phyloP scores from a whole-genome alignment of 352 stramenopile species.

The Phytophthora agathidicida region DNA sequence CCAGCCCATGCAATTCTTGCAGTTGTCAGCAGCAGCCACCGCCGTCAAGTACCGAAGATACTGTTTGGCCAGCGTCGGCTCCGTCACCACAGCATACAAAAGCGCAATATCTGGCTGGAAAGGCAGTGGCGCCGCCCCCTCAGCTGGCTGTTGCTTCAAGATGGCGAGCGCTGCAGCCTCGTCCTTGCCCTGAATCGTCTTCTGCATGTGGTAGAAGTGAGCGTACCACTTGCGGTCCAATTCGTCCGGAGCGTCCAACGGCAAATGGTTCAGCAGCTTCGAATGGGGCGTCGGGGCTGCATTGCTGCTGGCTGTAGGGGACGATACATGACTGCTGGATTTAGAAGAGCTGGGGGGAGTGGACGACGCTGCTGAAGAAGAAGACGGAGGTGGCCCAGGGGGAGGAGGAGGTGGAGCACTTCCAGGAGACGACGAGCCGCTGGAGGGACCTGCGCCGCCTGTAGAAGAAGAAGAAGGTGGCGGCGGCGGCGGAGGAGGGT shows the following conservation, averaged over 20 bases:
- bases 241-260: conserved; percentile 78
- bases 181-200: conserved; percentile 78
- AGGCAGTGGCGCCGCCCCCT: conserved; percentile 39
- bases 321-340: conserved; percentile 7
- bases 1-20: conserved; percentile 78
- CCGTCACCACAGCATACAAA: conserved; percentile 81
- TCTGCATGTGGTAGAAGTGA: conserved; percentile 88
- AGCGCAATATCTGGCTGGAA: conserved; percentile 85
- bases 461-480: conserved; percentile 13
- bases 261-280: conserved; percentile 75
- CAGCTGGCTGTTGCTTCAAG: conserved; percentile 61
- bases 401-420: conserved; percentile 42
- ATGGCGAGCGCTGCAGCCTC: conserved; percentile 54
- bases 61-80: conserved; percentile 70
- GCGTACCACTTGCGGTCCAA: conserved; percentile 88
- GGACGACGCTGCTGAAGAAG: conserved; percentile 14
- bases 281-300: conserved; percentile 53
- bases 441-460: background rate
- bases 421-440: background rate
- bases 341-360: conserved; percentile 5
- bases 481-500: conserved; percentile 27
- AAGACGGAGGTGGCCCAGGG: conserved; percentile 39
- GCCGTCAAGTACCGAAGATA: conserved; percentile 77
- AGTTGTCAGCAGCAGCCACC: conserved; percentile 61
- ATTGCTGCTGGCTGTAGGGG: conserved; percentile 28